These are phyloP conservation scores for Posidonia oceanica DNA, from an alignment of 116 monocot genomes.

Conservation along the genomic window DNA sequence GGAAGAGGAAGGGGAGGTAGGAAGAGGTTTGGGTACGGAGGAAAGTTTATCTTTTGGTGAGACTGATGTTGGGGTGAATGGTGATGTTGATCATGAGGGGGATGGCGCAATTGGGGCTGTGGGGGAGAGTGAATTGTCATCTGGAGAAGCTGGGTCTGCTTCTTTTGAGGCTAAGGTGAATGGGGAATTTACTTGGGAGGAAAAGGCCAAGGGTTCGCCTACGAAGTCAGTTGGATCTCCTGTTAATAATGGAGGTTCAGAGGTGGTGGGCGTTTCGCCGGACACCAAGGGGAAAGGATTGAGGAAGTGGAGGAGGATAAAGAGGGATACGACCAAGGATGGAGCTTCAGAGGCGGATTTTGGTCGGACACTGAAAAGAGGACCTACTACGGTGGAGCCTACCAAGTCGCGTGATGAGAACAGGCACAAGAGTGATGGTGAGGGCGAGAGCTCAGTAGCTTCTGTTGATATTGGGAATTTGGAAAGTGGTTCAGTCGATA, in stretches of 20 bases:
- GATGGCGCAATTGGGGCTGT: conserved; percentile 3
- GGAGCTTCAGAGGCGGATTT: conserved; percentile 20
- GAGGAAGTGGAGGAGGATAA: conserved; percentile 73
- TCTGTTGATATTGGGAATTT: conserved; percentile 27
- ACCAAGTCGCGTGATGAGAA: conserved; percentile 20
- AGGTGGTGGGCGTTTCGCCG: not conserved
- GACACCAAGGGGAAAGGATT: conserved; percentile 40
- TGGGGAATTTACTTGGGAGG: not conserved
- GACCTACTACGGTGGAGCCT: conserved; percentile 15
- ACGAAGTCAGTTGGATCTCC: not conserved
- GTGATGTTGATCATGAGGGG: not conserved
- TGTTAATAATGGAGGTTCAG: not conserved
- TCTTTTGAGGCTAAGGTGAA: not conserved
- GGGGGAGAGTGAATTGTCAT: not conserved
- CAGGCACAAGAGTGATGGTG: conserved; percentile 25
- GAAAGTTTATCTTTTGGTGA: not conserved
- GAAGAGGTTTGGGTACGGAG: not conserved
- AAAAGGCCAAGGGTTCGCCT: not conserved
- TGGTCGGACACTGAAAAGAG: conserved; percentile 27
- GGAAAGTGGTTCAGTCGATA: not conserved
- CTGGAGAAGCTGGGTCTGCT: not conserved
- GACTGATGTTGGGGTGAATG: not conserved
- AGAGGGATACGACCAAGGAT: conserved; percentile 35
- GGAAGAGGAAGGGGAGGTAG: not conserved
- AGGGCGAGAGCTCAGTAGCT: conserved; percentile 28